Conservation (phyloP, 1,284 basidiomycete genomes). For the Apiotrichum akiyoshidainum region DNA sequence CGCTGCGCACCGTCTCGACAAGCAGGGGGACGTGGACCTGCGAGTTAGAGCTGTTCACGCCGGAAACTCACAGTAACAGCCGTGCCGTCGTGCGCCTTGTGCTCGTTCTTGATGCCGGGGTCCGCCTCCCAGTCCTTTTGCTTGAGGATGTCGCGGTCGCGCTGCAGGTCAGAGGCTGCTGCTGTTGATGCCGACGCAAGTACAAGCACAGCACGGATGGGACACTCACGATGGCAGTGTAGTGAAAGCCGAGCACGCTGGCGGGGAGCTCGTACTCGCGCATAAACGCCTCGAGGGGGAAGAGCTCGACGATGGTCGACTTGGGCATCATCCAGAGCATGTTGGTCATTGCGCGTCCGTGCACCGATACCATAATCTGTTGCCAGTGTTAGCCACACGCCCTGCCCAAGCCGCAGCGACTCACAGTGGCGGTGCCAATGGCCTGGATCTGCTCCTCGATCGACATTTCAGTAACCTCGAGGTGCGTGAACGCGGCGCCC, state of each 20-base stretch:
- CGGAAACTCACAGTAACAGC: background rate
- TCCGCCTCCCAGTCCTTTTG: conserved; percentile 23
- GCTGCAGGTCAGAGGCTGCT: background rate
- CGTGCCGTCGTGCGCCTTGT: conserved; percentile 22
- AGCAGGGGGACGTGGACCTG: background rate
- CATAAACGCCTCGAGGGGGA: background rate
- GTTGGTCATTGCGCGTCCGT: conserved; percentile 27
- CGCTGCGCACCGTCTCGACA: background rate
- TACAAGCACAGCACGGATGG: too few species aligned
- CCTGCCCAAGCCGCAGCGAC: too few species aligned
- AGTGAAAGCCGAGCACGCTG: conserved; percentile 21
- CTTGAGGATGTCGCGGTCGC: conserved; percentile 17
- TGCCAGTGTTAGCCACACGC: background rate
- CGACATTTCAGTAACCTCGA: background rate
- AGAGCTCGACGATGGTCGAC: conserved; percentile 24
- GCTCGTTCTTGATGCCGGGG: conserved; percentile 16
- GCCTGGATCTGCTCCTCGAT: conserved; percentile 4
- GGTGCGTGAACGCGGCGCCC: background rate
- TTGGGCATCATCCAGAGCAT: conserved; percentile 29
- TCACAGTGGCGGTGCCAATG: conserved; percentile 13
- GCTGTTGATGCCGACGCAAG: background rate
- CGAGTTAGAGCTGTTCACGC: background rate
- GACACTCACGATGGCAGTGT: conserved; percentile 19
- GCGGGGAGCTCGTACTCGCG: conserved; percentile 1
- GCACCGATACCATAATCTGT: conserved; percentile 26